phyloP scores from a whole-genome alignment of 225 moss, liverwort and hornwort genomes.

The Takakia lepidozioides region DNA sequence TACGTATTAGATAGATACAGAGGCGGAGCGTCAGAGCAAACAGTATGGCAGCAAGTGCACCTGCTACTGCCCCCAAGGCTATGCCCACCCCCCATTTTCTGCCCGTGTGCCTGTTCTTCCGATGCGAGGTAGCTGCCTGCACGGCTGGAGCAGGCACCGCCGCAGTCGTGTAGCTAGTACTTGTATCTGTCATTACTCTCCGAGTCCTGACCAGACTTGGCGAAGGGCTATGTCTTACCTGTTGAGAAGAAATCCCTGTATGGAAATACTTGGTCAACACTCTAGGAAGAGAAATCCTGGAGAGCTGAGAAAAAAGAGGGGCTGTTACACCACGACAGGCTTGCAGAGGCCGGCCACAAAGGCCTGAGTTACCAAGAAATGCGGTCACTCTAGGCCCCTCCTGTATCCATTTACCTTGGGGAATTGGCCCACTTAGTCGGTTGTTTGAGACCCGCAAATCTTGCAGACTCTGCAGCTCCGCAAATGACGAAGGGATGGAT shows the following conservation, averaged over 20 bases:
- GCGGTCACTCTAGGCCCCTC: constrained; percentile 25
- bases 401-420: constrained; percentile 27
- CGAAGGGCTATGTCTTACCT: too few species aligned
- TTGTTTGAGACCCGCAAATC: constrained; percentile 36
- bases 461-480: constrained; percentile 22
- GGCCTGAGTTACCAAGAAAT: constrained; percentile 39
- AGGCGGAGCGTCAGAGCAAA: constrained; percentile 45
- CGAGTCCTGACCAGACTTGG: too few species aligned
- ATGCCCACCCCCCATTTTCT: constrained; percentile 71
- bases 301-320: too few species aligned
- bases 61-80: constrained; percentile 27
- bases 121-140: too few species aligned
- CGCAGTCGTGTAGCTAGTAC: too few species aligned
- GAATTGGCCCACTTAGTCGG: constrained; percentile 21
- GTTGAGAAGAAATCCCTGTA: constrained; percentile 29
- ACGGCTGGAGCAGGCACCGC: too few species aligned
- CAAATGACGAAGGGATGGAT: constrained; percentile 27
- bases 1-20: constrained; percentile 22
- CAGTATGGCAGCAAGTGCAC: constrained; percentile 38
- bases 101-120: too few species aligned
- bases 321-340: constrained; percentile 30
- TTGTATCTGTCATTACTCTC: too few species aligned
- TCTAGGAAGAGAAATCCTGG: too few species aligned
- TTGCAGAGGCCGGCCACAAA: constrained; percentile 29
- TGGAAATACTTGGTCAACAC: constrained; percentile 36